Percentiles rank a stretch among this genome's conserved stretches.
phyloP scores from a whole-genome alignment of 1,284 basidiomycete genomes.

The Vanrija pseudolonga region DNA sequence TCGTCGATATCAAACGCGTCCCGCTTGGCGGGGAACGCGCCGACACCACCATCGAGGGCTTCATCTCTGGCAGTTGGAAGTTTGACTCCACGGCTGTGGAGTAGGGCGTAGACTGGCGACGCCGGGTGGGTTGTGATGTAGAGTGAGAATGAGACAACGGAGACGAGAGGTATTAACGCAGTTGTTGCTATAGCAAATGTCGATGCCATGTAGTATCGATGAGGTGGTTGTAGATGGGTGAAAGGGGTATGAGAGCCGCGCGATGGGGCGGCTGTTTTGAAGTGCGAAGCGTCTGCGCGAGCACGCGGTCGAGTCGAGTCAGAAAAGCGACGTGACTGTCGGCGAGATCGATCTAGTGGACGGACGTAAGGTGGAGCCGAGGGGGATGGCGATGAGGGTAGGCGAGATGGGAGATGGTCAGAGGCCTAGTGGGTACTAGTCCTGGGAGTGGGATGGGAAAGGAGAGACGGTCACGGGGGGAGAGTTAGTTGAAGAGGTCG shows the following conservation, averaged over 20 bases:
- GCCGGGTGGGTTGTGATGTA: constrained; percentile 35
- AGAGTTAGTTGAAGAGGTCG: too few relatives aligned
- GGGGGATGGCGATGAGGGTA: too few relatives aligned
- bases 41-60: constrained; percentile 20
- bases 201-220: neutral
- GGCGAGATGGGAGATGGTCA: too few relatives aligned
- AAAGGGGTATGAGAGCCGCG: neutral
- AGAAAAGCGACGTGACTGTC: too few relatives aligned
- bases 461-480: too few relatives aligned
- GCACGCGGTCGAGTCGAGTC: too few relatives aligned
- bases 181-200: constrained; percentile 25
- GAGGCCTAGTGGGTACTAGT: too few relatives aligned
- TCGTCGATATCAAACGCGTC: constrained; percentile 76
- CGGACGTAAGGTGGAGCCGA: too few relatives aligned
- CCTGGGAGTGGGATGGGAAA: too few relatives aligned
- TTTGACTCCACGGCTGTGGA: constrained; percentile 19
- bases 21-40: constrained; percentile 17
- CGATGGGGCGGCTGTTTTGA: neutral
- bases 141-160: constrained; percentile 33
- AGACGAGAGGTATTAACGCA: constrained; percentile 33
- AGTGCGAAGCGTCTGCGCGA: too few relatives aligned
- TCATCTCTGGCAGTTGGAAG: constrained; percentile 33
- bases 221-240: neutral
- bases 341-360: too few relatives aligned
- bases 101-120: constrained; percentile 25